Evolutionary conservation across 768 basidiomycete species (phyloP).

Genomic region (Phaeotremella fagi): DNA sequence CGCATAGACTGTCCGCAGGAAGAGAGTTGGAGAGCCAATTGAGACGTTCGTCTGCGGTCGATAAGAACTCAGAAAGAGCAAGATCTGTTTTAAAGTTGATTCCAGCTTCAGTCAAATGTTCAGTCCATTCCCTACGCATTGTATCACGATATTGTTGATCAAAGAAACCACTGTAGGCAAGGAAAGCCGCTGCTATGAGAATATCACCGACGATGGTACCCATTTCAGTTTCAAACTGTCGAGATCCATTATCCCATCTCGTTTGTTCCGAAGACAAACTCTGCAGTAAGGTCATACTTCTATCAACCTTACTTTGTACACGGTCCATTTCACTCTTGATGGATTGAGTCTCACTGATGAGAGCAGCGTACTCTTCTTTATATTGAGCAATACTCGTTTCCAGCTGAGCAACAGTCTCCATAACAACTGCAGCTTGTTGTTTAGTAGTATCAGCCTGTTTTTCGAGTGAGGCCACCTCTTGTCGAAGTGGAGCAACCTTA

Average conservation of each 20-base stretch:
- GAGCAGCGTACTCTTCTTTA: constrained; percentile 93
- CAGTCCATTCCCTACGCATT: constrained; percentile 59
- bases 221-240: constrained; percentile 96
- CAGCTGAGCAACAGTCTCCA: constrained; percentile 85
- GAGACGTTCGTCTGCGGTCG: constrained; percentile 91
- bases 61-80: constrained; percentile 89
- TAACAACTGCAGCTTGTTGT: constrained; percentile 82
- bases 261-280: constrained; percentile 90
- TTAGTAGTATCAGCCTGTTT: constrained; percentile 91
- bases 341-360: constrained; percentile 94
- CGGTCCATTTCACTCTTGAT: constrained; percentile 98
- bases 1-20: constrained; percentile 92
- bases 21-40: constrained; percentile 92
- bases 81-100: constrained; percentile 90
- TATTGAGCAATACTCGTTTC: constrained; percentile 87
- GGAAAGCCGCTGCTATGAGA: constrained; percentile 87
- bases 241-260: constrained; percentile 91
- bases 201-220: constrained; percentile 97
- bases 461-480: constrained; percentile 91
- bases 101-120: constrained; percentile 79
- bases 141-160: constrained; percentile 97
- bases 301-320: constrained; percentile 93
- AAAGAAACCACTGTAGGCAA: constrained; percentile 97
- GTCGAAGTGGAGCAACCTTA: constrained; percentile 89
- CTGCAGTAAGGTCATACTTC: constrained; percentile 89